phyloP scores from a whole-genome alignment of 2,329 filamentous ascomycete genomes.

The Botrytis pseudocinerea region DNA sequence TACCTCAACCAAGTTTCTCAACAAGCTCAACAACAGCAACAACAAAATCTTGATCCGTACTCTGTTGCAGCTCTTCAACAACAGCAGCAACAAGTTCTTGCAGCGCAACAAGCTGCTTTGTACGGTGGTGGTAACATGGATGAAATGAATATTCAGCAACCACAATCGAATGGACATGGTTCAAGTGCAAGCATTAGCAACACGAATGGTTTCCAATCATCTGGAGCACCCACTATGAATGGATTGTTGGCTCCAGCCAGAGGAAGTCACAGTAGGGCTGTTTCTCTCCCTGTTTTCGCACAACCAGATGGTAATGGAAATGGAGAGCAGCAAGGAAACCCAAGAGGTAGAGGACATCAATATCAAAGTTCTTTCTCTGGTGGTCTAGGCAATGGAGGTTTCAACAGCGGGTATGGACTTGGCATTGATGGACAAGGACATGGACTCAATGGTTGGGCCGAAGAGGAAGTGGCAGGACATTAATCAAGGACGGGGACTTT shows the following conservation, averaged over 20 bases:
- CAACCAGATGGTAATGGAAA: conserved; percentile 53
- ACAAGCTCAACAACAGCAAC: conserved; percentile 67
- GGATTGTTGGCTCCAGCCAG: conserved; percentile 74
- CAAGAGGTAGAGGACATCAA: conserved; percentile 58
- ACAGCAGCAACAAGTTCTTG: conserved; percentile 70
- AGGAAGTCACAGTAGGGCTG: conserved; percentile 65
- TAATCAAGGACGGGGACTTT: conserved; percentile 23
- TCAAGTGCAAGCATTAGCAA: conserved; percentile 64
- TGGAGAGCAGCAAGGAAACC: conserved; percentile 30
- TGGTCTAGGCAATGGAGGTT: conserved; percentile 35
- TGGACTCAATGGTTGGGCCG: conserved; percentile 66
- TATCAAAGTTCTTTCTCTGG: conserved; percentile 60
- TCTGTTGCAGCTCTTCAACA: conserved; percentile 49
- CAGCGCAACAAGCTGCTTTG: conserved; percentile 75
- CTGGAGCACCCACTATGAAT: conserved; percentile 65
- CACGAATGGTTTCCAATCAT: conserved; percentile 50
- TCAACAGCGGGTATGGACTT: conserved; percentile 53
- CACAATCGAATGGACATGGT: conserved; percentile 63
- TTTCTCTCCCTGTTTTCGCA: conserved; percentile 77
- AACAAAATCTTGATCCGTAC: conserved; percentile 48
- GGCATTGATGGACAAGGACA: conserved; percentile 59
- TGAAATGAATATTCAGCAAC: conserved; percentile 58
- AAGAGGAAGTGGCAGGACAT: conserved; percentile 49
- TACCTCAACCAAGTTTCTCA: conserved; percentile 83
- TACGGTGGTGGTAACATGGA: conserved; percentile 70